Evolutionary conservation across 1,284 basidiomycete species (phyloP).

Genomic region (Microbotryomycetes sp.): DNA sequence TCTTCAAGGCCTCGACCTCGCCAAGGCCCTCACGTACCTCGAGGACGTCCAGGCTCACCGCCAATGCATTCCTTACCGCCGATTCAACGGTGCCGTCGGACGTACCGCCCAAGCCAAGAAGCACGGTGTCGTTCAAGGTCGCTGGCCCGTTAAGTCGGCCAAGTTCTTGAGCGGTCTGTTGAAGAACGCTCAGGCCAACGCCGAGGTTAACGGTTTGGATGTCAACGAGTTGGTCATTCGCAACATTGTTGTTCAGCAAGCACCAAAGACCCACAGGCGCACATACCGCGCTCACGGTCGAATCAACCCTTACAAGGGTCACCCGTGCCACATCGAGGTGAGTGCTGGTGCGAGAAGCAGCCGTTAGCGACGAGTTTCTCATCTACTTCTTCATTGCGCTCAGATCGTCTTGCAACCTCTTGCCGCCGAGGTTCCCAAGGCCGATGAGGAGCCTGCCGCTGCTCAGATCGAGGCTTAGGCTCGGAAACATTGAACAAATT

Average conservation of each 20-base stretch:
- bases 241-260: conserved; percentile 98
- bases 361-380: neutral
- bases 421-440: conserved; percentile 78
- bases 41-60: conserved; percentile 94
- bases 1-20: conserved; percentile 75
- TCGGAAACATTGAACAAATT: too few species aligned
- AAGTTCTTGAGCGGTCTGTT: conserved; percentile 89
- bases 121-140: conserved; percentile 51
- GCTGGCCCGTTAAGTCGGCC: conserved; percentile 98
- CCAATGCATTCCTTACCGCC: conserved; percentile 92
- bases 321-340: conserved; percentile 87
- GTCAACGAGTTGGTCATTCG: conserved; percentile 86
- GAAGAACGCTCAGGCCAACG: conserved; percentile 99
- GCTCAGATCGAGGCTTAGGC: conserved; percentile 24
- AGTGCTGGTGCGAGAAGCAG: neutral
- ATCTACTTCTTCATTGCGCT: neutral
- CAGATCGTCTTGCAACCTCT: conserved; percentile 70
- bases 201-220: conserved; percentile 93
- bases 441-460: conserved; percentile 55
- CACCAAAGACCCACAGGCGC: conserved; percentile 98
- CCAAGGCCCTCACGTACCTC: conserved; percentile 94
- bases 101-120: conserved; percentile 92
- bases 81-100: conserved; percentile 94
- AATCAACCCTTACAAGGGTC: conserved; percentile 57
- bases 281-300: conserved; percentile 94